These are phyloP conservation scores for Strigomonas culicis DNA, from an alignment of 208 protist species.

Conservation along the genomic window DNA sequence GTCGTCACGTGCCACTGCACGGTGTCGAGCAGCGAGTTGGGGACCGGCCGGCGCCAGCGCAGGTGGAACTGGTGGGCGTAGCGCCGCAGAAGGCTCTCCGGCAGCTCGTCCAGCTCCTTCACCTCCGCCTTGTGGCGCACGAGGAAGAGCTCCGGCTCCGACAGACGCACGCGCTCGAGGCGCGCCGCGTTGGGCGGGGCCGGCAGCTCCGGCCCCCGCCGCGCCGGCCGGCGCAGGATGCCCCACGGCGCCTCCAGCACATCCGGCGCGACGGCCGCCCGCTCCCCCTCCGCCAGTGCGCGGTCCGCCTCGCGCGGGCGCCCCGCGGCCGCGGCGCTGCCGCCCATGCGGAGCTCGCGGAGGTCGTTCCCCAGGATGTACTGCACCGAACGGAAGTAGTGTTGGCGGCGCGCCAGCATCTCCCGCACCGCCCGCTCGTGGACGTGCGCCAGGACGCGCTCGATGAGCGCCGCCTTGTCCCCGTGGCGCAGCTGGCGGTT, in stretches of 20 bases:
- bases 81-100: conserved; percentile 73
- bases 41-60: conserved; percentile 60
- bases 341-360: conserved; percentile 31
- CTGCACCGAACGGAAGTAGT: conserved; percentile 88
- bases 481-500: conserved; percentile 85
- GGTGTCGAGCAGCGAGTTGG: conserved; percentile 64
- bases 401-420: conserved; percentile 72
- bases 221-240: conserved; percentile 65
- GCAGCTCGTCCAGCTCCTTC: conserved; percentile 79
- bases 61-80: conserved; percentile 86
- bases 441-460: conserved; percentile 63
- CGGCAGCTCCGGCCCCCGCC: conserved; percentile 2
- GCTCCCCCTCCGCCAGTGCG: conserved; percentile 44
- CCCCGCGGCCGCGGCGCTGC: neutral
- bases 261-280: conserved; percentile 41
- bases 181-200: conserved; percentile 35
- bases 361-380: conserved; percentile 71
- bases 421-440: conserved; percentile 48
- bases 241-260: conserved; percentile 86
- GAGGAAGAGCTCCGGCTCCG: conserved; percentile 59
- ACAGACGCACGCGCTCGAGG: conserved; percentile 59
- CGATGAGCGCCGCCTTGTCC: conserved; percentile 58
- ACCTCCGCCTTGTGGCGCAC: conserved; percentile 47
- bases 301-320: conserved; percentile 20
- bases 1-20: conserved; percentile 85